Conservation (phyloP, 805 yeast species). For the Huiozyma naganishii region DNA sequence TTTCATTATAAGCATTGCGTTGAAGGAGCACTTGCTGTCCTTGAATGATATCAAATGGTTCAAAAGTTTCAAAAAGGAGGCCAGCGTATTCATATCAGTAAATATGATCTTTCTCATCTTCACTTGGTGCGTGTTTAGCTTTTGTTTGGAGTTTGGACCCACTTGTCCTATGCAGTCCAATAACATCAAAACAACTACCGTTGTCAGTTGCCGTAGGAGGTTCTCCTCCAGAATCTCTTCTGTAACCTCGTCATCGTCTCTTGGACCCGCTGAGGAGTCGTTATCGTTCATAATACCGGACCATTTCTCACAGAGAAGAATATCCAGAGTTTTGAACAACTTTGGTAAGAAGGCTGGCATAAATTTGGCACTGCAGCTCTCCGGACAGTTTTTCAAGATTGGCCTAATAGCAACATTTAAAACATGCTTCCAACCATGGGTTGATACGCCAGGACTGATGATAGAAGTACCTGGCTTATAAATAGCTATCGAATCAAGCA, state of each 20-base stretch:
- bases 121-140: slow-evolving; percentile 44
- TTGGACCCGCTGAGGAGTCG: slow-evolving; percentile 39
- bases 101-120: slow-evolving; percentile 59
- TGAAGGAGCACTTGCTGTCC: slow-evolving; percentile 88
- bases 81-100: slow-evolving; percentile 53
- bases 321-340: slow-evolving; percentile 61
- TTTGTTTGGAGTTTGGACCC: slow-evolving; percentile 34
- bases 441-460: slow-evolving; percentile 63
- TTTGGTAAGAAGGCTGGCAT: slow-evolving; percentile 72
- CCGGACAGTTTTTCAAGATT: slow-evolving; percentile 82
- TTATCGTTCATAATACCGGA: slow-evolving; percentile 30
- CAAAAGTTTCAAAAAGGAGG: slow-evolving; percentile 65
- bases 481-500: slow-evolving; percentile 77
- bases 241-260: slow-evolving; percentile 73
- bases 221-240: slow-evolving; percentile 99
- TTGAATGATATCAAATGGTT: slow-evolving; percentile 70
- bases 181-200: slow-evolving; percentile 75
- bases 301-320: slow-evolving; percentile 71
- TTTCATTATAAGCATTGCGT: slow-evolving; percentile 71
- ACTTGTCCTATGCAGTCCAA: slow-evolving; percentile 83
- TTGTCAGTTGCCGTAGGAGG: slow-evolving; percentile 82
- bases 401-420: slow-evolving; percentile 80
- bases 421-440: slow-evolving; percentile 97
- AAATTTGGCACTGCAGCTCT: slow-evolving; percentile 51
- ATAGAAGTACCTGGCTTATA: slow-evolving; percentile 43